phyloP scores from a whole-genome alignment of 2,329 filamentous ascomycete genomes.

The Parastagonospora avenae region DNA sequence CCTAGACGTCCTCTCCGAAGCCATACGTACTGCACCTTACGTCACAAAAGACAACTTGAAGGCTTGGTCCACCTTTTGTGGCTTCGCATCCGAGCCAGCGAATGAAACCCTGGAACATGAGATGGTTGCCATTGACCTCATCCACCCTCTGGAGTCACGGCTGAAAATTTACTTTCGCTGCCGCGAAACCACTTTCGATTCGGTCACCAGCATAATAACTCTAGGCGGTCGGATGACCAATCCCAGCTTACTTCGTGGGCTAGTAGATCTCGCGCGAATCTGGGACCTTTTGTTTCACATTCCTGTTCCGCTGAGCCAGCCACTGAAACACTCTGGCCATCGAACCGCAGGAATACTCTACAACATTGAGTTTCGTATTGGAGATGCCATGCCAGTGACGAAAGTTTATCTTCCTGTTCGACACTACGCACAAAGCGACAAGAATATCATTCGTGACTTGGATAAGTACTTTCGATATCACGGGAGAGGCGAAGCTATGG shows the following conservation, averaged over 20 bases:
- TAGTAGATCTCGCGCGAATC: neutral
- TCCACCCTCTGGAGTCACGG: neutral
- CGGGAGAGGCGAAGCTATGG: too few species aligned
- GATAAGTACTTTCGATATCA: too few species aligned
- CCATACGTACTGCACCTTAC: neutral
- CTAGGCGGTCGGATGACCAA: neutral
- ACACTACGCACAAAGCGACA: neutral
- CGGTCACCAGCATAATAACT: neutral
- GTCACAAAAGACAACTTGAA: neutral
- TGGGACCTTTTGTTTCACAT: neutral
- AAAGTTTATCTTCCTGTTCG: neutral
- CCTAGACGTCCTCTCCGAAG: too few species aligned
- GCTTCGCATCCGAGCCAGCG: too few species aligned
- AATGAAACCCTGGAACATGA: neutral
- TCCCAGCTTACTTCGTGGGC: neutral
- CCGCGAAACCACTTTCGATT: neutral
- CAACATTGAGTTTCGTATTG: neutral
- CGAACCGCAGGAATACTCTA: neutral
- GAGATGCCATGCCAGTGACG: neutral
- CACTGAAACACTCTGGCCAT: neutral
- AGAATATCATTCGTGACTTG: too few species aligned
- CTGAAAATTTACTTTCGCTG: neutral
- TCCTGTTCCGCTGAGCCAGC: neutral
- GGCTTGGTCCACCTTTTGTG: too few species aligned
- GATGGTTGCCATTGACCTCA: neutral